Conservation (phyloP, 768 basidiomycete genomes). For the Serendipita indica region DNA sequence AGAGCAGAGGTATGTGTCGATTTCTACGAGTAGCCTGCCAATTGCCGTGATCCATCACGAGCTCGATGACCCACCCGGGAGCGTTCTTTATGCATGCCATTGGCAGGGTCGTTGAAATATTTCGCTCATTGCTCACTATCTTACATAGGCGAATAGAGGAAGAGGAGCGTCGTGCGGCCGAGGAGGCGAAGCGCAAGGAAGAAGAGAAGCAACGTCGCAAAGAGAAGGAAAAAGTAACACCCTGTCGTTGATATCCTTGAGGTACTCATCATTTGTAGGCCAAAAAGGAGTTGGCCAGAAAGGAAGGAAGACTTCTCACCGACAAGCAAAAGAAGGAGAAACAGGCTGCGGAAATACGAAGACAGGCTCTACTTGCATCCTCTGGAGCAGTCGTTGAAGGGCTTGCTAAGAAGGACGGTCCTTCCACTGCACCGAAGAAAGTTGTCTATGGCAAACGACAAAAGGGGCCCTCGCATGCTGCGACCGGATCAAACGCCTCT, state of each 20-base stretch:
- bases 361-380: constrained; percentile 76
- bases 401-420: constrained; percentile 43
- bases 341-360: constrained; percentile 78
- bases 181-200: constrained; percentile 62
- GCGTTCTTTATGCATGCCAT: too few relatives aligned
- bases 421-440: constrained; percentile 41
- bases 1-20: constrained; percentile 32
- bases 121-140: constrained; percentile 3
- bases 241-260: constrained; percentile 10
- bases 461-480: constrained; percentile 30
- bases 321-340: constrained; percentile 94
- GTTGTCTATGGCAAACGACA: constrained; percentile 73
- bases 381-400: constrained; percentile 88
- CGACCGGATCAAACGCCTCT: constrained; percentile 27
- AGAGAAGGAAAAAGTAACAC: constrained; percentile 52
- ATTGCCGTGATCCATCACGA: too few relatives aligned
- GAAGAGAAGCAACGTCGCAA: constrained; percentile 49
- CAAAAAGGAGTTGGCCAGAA: constrained; percentile 79
- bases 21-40: constrained; percentile 10
- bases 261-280: constrained; percentile 33
- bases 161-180: constrained; percentile 64
- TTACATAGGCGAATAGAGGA: constrained; percentile 55
- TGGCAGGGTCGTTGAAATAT: background rate
- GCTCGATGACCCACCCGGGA: too few relatives aligned
- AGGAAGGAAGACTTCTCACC: constrained; percentile 88